Evolutionary conservation across 1,139 yeast genomes (phyloP).

Genomic region (Saccharomycopsis crataegensis): DNA sequence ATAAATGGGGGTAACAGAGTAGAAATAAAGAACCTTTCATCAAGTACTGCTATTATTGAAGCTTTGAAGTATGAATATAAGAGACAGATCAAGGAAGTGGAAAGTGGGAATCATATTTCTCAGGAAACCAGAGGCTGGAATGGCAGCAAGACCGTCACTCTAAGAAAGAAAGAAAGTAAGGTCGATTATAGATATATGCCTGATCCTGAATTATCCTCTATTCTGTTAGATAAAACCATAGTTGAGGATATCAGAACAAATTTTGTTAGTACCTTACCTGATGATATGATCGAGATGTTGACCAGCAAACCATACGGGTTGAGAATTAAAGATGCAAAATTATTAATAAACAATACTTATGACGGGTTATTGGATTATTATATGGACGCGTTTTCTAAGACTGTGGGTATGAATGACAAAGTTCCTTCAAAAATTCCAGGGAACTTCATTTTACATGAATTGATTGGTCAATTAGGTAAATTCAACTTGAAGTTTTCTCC

Average conservation of each 20-base stretch:
- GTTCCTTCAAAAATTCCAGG: slow-evolving; percentile 40
- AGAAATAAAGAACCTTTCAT: slow-evolving; percentile 83
- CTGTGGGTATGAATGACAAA: slow-evolving; percentile 20
- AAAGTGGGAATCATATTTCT: slow-evolving; percentile 30
- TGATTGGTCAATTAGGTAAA: slow-evolving; percentile 62
- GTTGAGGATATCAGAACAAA: slow-evolving; percentile 31
- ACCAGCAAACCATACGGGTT: slow-evolving; percentile 47
- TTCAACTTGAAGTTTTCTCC: slow-evolving; percentile 36
- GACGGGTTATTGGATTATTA: slow-evolving; percentile 45
- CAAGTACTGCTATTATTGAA: slow-evolving; percentile 68
- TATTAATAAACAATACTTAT: slow-evolving; percentile 28
- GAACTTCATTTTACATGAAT: slow-evolving; percentile 81
- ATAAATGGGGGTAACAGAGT: slow-evolving; percentile 60
- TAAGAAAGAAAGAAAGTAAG: slow-evolving; percentile 72
- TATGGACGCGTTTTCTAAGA: slow-evolving; percentile 33
- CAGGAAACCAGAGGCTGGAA: slow-evolving; percentile 93
- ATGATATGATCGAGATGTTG: slow-evolving; percentile 44
- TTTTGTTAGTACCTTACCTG: slow-evolving; percentile 58
- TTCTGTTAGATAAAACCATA: slow-evolving; percentile 41
- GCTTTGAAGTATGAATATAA: slow-evolving; percentile 72
- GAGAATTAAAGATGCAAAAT: slow-evolving; percentile 66
- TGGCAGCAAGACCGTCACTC: slow-evolving; percentile 55
- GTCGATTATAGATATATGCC: slow-evolving; percentile 92
- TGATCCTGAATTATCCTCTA: slow-evolving; percentile 75
- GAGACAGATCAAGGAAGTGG: slow-evolving; percentile 49